Percentiles rank a stretch among this genome's conserved stretches.
phyloP scores from a whole-genome alignment of 176 grass and related monocot genomes.

The Triticum timopheevii region DNA sequence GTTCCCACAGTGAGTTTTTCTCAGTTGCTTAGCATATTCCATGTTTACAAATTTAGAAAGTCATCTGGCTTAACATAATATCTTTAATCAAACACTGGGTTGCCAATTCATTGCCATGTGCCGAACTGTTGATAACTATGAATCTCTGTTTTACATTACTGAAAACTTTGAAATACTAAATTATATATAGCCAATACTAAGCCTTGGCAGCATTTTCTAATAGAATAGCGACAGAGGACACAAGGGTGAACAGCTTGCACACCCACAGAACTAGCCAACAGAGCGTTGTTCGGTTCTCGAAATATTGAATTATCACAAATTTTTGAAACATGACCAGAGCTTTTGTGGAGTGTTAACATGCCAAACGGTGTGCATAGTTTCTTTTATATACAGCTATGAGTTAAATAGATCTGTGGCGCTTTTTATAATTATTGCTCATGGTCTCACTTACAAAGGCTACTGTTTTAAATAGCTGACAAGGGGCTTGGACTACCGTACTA shows the following conservation, averaged over 20 bases:
- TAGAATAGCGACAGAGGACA: too few species aligned
- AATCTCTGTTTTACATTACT: not conserved
- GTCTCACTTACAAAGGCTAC: not conserved
- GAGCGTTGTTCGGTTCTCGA: not conserved
- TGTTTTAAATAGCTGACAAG: slow-evolving; percentile 16
- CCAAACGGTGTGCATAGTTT: not conserved
- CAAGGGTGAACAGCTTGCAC: too few species aligned
- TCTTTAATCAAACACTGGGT: not conserved
- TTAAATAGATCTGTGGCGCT: not conserved
- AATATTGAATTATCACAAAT: not conserved
- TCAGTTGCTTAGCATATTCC: slow-evolving; percentile 2
- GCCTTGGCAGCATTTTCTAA: too few species aligned
- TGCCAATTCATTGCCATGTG: not conserved
- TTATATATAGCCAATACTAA: too few species aligned
- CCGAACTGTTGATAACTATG: not conserved
- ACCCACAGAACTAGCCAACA: too few species aligned
- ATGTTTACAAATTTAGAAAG: not conserved
- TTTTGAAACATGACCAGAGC: not conserved
- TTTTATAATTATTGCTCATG: not conserved
- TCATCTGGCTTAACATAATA: not conserved
- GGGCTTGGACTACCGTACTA: not conserved
- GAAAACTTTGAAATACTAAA: not conserved
- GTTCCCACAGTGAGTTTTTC: not conserved
- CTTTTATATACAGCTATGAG: not conserved
- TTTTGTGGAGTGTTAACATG: not conserved